phyloP scores from a whole-genome alignment of 164 flowering plant genomes.

The Magnolia officinalis region DNA sequence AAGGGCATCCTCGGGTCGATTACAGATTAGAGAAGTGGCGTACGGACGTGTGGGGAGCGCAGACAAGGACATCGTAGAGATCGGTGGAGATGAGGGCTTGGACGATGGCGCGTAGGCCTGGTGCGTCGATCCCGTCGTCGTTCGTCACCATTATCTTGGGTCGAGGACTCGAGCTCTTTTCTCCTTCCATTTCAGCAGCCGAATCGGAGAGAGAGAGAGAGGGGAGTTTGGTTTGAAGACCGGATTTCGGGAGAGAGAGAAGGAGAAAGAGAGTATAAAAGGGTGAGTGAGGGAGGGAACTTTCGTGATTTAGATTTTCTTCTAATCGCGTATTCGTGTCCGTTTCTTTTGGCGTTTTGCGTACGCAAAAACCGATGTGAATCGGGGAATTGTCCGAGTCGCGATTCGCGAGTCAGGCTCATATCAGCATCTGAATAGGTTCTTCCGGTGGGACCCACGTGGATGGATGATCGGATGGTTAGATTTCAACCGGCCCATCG shows the following conservation, averaged over 20 bases:
- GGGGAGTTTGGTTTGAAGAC: not conserved
- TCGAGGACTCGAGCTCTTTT: not conserved
- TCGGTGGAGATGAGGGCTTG: conserved; percentile 56
- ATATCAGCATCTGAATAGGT: too few relatives aligned
- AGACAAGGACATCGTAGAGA: conserved; percentile 57
- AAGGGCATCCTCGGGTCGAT: not conserved
- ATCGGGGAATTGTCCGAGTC: too few relatives aligned
- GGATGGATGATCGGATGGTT: too few relatives aligned
- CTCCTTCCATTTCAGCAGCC: conserved; percentile 1
- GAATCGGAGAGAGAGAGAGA: not conserved
- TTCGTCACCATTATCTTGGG: conserved; percentile 73
- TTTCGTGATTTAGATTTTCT: too few relatives aligned
- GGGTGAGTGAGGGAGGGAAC: not conserved
- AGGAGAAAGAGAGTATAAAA: not conserved
- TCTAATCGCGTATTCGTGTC: too few relatives aligned
- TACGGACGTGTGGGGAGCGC: conserved; percentile 76
- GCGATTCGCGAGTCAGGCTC: too few relatives aligned
- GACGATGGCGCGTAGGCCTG: conserved; percentile 69
- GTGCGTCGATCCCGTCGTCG: conserved; percentile 90
- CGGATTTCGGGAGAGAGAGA: not conserved
- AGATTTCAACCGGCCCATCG: too few relatives aligned
- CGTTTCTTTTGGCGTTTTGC: too few relatives aligned
- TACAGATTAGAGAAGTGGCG: conserved; percentile 13
- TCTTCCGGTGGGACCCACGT: too few relatives aligned
- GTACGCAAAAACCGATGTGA: too few relatives aligned